Evolutionary conservation across 2,329 filamentous ascomycete species (phyloP).

Genomic region (Fusarium solani-melongenae): DNA sequence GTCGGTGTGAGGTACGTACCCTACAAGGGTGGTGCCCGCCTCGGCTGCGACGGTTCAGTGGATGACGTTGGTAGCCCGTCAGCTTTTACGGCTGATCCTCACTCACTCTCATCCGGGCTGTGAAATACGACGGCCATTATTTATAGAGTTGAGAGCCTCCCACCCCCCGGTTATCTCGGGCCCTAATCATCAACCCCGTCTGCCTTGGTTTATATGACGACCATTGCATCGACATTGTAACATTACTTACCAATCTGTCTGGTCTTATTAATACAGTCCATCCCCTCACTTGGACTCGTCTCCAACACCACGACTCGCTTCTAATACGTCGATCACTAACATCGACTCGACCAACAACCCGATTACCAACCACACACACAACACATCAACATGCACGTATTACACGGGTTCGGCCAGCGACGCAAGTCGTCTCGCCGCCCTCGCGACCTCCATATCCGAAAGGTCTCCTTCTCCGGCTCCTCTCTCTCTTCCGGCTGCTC

Average conservation of each 20-base stretch:
- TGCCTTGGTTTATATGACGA: conserved; percentile 21
- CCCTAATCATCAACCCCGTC: conserved; percentile 18
- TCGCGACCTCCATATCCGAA: conserved; percentile 54
- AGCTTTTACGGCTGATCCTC: conserved; percentile 11
- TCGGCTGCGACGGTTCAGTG: conserved; percentile 35
- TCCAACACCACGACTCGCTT: conserved; percentile 6
- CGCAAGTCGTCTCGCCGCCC: conserved; percentile 49
- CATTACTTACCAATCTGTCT: conserved; percentile 12
- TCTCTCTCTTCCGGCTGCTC: conserved; percentile 53
- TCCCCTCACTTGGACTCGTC: neutral
- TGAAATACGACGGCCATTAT: conserved; percentile 36
- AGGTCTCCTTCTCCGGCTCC: conserved; percentile 54
- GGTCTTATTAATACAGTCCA: conserved; percentile 17
- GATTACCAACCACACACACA: conserved; percentile 11
- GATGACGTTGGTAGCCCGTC: conserved; percentile 33
- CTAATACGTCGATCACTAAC: neutral
- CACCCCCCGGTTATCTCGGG: conserved; percentile 24
- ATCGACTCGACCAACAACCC: neutral
- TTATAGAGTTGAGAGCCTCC: conserved; percentile 34
- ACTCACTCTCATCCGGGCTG: neutral
- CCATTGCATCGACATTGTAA: conserved; percentile 29
- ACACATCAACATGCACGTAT: conserved; percentile 48
- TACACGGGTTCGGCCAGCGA: conserved; percentile 51
- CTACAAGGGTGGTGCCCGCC: conserved; percentile 19
- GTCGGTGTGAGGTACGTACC: conserved; percentile 3